Conservation (phyloP, 2,329 filamentous ascomycete species). For the Cryphonectria carpinicola region DNA sequence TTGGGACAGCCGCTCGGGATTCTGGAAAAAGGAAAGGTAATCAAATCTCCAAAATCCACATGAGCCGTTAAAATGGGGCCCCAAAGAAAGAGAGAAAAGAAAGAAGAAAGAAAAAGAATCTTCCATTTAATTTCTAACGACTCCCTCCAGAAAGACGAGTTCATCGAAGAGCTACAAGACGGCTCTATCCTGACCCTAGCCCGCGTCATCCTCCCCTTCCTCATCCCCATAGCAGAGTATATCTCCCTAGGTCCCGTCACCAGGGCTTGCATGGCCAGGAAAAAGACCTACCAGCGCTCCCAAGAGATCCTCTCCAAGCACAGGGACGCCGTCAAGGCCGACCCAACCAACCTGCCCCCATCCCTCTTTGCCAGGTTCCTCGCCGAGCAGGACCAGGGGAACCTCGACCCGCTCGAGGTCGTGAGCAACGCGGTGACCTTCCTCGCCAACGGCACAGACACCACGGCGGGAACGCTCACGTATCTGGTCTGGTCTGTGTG, state of each 20-base stretch:
- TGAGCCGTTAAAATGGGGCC: too few relatives aligned
- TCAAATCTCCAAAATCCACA: neutral
- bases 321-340: conserved; percentile 6
- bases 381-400: conserved; percentile 7
- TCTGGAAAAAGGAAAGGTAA: conserved; percentile 53
- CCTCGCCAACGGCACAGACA: conserved; percentile 55
- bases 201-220: conserved; percentile 17
- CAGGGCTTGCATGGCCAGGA: conserved; percentile 7
- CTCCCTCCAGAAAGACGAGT: conserved; percentile 12
- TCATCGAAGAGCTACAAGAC: conserved; percentile 6
- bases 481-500: conserved; percentile 50
- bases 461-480: conserved; percentile 53
- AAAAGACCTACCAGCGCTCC: conserved; percentile 11
- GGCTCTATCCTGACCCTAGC: conserved; percentile 10
- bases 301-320: conserved; percentile 18
- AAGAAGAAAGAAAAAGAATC: too few relatives aligned
- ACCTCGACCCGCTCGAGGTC: conserved; percentile 16
- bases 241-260: conserved; percentile 15
- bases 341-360: neutral
- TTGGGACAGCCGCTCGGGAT: conserved; percentile 60
- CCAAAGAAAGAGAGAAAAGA: too few relatives aligned
- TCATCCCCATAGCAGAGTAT: conserved; percentile 19
- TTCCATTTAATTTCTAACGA: too few relatives aligned
- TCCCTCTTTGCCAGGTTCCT: conserved; percentile 19
- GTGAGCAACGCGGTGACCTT: conserved; percentile 22